A percentile compares a stretch with the other conserved stretches of the same genome.
Evolutionary conservation across 768 basidiomycete genomes (phyloP).

Genomic region (Boletus rubropictus): DNA sequence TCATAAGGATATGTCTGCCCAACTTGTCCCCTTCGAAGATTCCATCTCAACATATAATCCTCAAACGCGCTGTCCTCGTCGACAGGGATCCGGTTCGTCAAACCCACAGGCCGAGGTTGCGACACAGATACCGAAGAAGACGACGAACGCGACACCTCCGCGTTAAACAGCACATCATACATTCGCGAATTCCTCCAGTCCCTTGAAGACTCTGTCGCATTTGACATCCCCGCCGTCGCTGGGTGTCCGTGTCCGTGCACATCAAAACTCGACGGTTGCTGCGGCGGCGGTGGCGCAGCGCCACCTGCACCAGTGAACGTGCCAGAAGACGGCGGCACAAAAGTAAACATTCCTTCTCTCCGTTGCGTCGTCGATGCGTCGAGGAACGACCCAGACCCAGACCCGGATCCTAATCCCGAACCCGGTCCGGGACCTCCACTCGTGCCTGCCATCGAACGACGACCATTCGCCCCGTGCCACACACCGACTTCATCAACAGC

Average conservation of each 20-base stretch:
- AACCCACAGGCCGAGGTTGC: constrained; percentile 9
- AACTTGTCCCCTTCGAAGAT: neutral
- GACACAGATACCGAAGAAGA: constrained; percentile 7
- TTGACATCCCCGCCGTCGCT: constrained; percentile 5
- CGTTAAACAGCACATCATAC: constrained; percentile 9
- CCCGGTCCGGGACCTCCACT: neutral
- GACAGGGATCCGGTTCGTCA: constrained; percentile 17
- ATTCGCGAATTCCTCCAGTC: constrained; percentile 12
- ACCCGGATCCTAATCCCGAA: neutral
- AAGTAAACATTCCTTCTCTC: constrained; percentile 11
- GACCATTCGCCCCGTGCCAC: neutral
- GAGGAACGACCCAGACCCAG: constrained; percentile 8
- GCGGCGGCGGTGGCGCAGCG: neutral
- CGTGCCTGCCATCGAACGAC: constrained; percentile 2
- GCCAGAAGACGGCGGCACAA: constrained; percentile 6
- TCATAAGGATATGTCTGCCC: neutral
- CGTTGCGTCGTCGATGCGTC: constrained; percentile 6
- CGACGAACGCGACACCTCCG: constrained; percentile 17
- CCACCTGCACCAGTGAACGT: constrained; percentile 3
- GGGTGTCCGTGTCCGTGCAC: neutral
- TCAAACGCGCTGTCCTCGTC: constrained; percentile 18
- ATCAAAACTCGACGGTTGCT: constrained; percentile 4
- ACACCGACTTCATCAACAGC: constrained; percentile 8
- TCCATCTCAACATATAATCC: constrained; percentile 16
- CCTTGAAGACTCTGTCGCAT: constrained; percentile 7